Base-by-base conservation (phyloP, 1,139 yeast species). In the Scheffersomyces illinoinensis region DNA sequence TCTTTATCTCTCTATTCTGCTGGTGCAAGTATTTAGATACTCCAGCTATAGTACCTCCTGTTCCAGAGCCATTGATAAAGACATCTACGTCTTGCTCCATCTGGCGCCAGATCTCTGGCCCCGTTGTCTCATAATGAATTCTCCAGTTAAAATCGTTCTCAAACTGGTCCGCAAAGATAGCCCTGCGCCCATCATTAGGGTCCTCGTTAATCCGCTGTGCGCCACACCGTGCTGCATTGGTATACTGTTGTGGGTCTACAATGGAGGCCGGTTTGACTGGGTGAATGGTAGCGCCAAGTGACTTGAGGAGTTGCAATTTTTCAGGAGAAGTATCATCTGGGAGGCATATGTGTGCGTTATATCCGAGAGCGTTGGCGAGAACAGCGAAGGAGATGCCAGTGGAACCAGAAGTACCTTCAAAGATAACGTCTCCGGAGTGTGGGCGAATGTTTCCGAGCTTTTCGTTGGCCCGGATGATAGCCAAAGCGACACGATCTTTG, bases 401-500 rank as follows among this genome's bases (percentile, higher is more conserved):
- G 0, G 97, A 91, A 0, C 98, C 98, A 12, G 96, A 88, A 0
- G 98, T 95, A 3, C 99, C 99, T 76, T 95, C 99, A 71, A 89
- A 93, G 4, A 91, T 86, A 20, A 88, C 82, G 69, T 91, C 93
- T 5, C 78, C 78, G 51, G 74, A 66, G 58, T 85, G 71, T 0
- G 93, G 93, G 8, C 76, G 71, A 52, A 93, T 71, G 17, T 78
- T 71, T 0, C 95, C 96, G 52, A 68, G 63, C 14, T 64, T 58
- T 71, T 91, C 97, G 58, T 91, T 90, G 20, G 84, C 85, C 57
- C 85, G 76, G 46, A 93, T 89, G 65, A 95, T 90, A 1, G 96
- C 90, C 55, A 91, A 79, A 1, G 98, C 99, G 50, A 95, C 97
- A 57, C 99, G 79, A 70, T 95, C 99, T 70, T 95, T 95, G 48